Percentiles rank a stretch among this genome's conserved stretches.
These are phyloP conservation scores for Leccinum insigne DNA, from an alignment of 1,284 basidiomycete species.

Conservation along the genomic window DNA sequence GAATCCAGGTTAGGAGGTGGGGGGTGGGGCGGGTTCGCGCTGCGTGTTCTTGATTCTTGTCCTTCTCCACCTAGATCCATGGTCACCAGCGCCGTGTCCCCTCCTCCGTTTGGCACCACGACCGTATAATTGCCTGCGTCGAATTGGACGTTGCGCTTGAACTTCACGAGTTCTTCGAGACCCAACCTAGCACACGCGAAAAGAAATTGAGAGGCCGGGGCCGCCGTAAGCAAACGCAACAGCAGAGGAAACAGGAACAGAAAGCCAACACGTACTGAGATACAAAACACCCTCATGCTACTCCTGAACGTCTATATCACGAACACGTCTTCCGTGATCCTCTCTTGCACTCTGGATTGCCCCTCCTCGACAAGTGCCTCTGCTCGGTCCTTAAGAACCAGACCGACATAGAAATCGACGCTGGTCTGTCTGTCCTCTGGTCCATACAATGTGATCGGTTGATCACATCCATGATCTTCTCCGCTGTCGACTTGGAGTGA, in stretches of 20 bases:
- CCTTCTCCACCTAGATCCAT: constrained; percentile 93
- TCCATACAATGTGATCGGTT: constrained; percentile 95
- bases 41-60: constrained; percentile 79
- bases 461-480: constrained; percentile 84
- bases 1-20: too few species aligned
- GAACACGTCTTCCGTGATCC: constrained; percentile 84
- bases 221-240: background rate
- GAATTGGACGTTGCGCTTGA: constrained; percentile 87
- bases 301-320: constrained; percentile 96
- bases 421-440: constrained; percentile 97
- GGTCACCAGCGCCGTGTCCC: constrained; percentile 50
- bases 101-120: constrained; percentile 51
- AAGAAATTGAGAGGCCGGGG: background rate
- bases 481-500: constrained; percentile 89
- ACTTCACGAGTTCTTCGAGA: constrained; percentile 92
- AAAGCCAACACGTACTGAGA: constrained; percentile 65
- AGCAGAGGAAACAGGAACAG: constrained; percentile 1
- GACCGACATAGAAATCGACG: constrained; percentile 96
- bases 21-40: constrained; percentile 52
- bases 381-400: constrained; percentile 81
- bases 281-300: constrained; percentile 93
- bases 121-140: constrained; percentile 92
- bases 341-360: constrained; percentile 19
- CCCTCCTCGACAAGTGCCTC: constrained; percentile 37
- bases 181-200: constrained; percentile 68